Base-by-base conservation (phyloP, 345 rosid genomes). In the Citrus medica region DNA sequence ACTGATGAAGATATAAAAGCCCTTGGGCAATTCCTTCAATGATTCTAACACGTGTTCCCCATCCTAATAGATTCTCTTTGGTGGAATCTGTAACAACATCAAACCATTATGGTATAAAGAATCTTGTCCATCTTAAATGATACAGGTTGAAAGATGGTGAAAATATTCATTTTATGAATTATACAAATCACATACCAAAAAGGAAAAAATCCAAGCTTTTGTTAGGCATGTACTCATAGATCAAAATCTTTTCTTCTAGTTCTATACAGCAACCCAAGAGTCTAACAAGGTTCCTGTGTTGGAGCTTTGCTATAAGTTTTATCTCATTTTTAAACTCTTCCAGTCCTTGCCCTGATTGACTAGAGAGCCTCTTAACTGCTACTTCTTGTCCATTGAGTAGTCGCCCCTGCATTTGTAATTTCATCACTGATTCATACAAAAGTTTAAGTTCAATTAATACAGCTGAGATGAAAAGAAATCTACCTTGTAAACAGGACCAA, bases 361-460 rank as follows among this genome's bases (percentile, higher is more conserved):
- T 79, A 13, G 88, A 87, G 9, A 84, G 74, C 53, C 83, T 83
- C 61, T 87, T 85, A 37, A 83, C 83, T 19, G 90, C 87, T 38
- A 87, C 77, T 32, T 85, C 87, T 62, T 85, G 80, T 42, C 83
- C 83, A 14, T 74, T 63, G 7, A 40, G 33, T 8, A 82, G 58
- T 5, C 28, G 67, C 10, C 88, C 88, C 84, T 80, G 55, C 2
- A 51, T 16, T 51, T 51, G 4, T 7, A 51, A 7, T 51, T 51
- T 17, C 56, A 51, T 51, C 21, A 51, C 19, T 51, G 56, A 17
- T 51, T 51, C 1, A 7, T 42, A 2, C 48, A 42, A 42, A 42
- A 42, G 3, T 42, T 42, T 42, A 9, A 42, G 13, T 42, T 42
- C 56, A 51, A 51, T 16, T 14, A 16, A 51, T 51, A 51, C 56